A percentile compares a stretch with the other conserved stretches of the same genome.
Conservation (phyloP, 192 early-diverging fungal species). For the Helicostylum pulchrum region DNA sequence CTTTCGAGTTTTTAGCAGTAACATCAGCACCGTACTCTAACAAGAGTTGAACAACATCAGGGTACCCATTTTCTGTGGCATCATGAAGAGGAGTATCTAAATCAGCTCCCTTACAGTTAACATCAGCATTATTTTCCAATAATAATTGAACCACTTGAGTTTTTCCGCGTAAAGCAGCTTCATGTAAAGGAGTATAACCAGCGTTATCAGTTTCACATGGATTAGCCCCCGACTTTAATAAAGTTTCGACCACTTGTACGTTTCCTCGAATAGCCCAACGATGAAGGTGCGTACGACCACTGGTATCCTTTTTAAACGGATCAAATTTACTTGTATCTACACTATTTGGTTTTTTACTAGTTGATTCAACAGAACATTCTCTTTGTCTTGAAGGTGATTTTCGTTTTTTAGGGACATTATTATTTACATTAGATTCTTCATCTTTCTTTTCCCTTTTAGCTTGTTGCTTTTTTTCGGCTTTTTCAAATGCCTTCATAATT, state of each 20-base stretch:
- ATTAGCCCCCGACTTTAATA: constrained; percentile 60
- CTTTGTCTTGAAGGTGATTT: constrained; percentile 5
- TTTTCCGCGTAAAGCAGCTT: constrained; percentile 59
- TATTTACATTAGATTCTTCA: background rate
- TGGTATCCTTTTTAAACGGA: constrained; percentile 51
- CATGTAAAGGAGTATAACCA: constrained; percentile 65
- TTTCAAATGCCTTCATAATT: constrained; percentile 57
- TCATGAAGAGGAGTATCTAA: constrained; percentile 71
- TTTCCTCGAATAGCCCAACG: constrained; percentile 61
- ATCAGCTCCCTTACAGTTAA: constrained; percentile 57
- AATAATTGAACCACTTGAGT: constrained; percentile 47
- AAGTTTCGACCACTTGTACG: constrained; percentile 43
- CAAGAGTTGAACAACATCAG: constrained; percentile 41
- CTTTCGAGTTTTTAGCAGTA: constrained; percentile 54
- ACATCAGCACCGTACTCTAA: constrained; percentile 48
- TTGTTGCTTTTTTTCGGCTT: constrained; percentile 52
- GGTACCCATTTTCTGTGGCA: constrained; percentile 53
- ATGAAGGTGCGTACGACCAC: constrained; percentile 65
- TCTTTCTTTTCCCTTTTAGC: constrained; percentile 12
- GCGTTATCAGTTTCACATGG: constrained; percentile 60
- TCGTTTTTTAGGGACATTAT: constrained; percentile 1
- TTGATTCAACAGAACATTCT: constrained; percentile 26
- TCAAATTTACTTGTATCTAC: constrained; percentile 38
- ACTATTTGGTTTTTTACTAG: background rate
- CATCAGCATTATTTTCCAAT: constrained; percentile 55